Percentiles rank a stretch among this genome's conserved stretches.
Evolutionary conservation across 2,329 filamentous ascomycete genomes (phyloP).

Genomic region (Fusarium burgessii): DNA sequence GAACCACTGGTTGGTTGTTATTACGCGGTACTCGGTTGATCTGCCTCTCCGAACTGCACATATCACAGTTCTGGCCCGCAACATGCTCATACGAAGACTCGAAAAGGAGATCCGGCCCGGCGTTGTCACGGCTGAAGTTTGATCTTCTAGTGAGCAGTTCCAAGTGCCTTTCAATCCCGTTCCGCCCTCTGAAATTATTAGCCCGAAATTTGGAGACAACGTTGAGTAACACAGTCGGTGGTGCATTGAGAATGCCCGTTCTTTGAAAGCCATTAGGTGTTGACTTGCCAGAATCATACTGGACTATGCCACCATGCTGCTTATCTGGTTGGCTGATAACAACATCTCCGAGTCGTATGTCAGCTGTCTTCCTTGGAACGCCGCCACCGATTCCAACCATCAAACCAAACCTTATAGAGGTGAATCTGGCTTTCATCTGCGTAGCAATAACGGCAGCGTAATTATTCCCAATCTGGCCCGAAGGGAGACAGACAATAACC

Average conservation of each 20-base stretch:
- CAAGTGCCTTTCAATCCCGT: too few relatives aligned
- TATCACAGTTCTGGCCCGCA: background rate
- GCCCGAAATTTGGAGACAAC: background rate
- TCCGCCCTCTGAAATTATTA: background rate
- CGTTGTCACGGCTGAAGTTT: too few relatives aligned
- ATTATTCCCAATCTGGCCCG: too few relatives aligned
- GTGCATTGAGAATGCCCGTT: background rate
- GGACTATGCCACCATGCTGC: slow-evolving; percentile 40
- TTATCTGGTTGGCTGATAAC: slow-evolving; percentile 24
- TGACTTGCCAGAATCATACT: slow-evolving; percentile 44
- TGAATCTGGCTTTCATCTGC: slow-evolving; percentile 56
- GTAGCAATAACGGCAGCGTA: background rate
- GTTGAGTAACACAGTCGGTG: background rate
- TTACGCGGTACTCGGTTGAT: background rate
- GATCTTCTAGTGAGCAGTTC: too few relatives aligned
- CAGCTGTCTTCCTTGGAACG: slow-evolving; percentile 3
- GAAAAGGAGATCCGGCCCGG: background rate
- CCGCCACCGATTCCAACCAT: slow-evolving; percentile 47
- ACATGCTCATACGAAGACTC: background rate
- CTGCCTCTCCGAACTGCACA: background rate
- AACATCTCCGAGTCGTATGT: slow-evolving; percentile 46
- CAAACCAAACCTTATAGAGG: slow-evolving; percentile 8
- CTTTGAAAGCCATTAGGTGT: background rate
- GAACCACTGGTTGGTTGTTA: too few relatives aligned
- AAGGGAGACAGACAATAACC: slow-evolving; percentile 44